phyloP scores from a whole-genome alignment of 331 rosid genomes.

The Erythrophleum ivorense region DNA sequence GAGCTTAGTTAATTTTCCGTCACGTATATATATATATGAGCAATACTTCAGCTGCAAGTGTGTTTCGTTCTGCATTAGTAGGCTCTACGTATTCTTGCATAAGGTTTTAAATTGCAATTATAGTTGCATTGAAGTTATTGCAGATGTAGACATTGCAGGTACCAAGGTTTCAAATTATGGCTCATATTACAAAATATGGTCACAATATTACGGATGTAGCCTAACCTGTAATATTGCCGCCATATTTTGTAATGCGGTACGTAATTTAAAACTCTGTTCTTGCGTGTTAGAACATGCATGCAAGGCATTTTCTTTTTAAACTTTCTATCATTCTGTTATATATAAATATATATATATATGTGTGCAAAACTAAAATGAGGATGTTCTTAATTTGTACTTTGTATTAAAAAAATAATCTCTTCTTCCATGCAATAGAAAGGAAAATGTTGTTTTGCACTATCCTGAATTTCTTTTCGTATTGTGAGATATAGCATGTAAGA shows the following conservation, averaged over 20 bases:
- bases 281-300: background rate
- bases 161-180: no score
- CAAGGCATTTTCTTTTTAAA: background rate
- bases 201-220: no score
- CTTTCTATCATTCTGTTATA: background rate
- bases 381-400: background rate
- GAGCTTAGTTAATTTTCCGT: background rate
- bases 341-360: no score
- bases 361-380: background rate
- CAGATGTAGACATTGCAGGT: no score
- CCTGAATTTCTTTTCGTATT: background rate
- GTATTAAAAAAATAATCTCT: background rate
- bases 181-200: no score
- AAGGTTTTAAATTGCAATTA: no score
- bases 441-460: background rate
- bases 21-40: background rate
- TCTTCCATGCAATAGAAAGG: background rate
- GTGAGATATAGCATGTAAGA: background rate
- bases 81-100: background rate
- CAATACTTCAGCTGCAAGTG: background rate
- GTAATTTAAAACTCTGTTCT: background rate
- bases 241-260: no score
- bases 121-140: no score
- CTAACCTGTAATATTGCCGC: no score
- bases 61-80: background rate